phyloP scores from a whole-genome alignment of 169 alveolate species.

The Neospora caninum region DNA sequence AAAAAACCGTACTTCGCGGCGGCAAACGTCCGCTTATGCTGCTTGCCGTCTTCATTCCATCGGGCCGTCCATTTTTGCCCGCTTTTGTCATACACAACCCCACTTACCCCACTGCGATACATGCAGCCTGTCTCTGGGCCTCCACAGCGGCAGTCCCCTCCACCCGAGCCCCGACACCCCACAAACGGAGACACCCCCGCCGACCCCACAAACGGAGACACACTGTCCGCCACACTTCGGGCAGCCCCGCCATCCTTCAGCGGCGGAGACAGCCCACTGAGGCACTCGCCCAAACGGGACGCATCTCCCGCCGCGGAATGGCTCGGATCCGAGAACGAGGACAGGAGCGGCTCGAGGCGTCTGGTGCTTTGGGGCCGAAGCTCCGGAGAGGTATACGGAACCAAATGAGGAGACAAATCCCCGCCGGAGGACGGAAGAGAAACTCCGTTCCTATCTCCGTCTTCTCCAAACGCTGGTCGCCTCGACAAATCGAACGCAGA shows the following conservation, averaged over 20 bases:
- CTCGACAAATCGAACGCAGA: too few relatives aligned
- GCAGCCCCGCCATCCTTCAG: neutral
- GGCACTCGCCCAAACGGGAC: neutral
- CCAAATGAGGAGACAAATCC: too few relatives aligned
- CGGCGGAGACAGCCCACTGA: neutral
- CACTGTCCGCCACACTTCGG: neutral
- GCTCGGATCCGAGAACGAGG: too few relatives aligned
- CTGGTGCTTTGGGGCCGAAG: too few relatives aligned
- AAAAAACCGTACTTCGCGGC: conserved; percentile 49
- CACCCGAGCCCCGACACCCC: conserved; percentile 20
- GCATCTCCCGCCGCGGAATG: too few relatives aligned
- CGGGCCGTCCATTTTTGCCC: conserved; percentile 59
- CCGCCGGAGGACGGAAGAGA: too few relatives aligned
- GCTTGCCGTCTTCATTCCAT: conserved; percentile 49
- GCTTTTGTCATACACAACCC: conserved; percentile 45
- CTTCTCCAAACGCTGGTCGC: too few relatives aligned
- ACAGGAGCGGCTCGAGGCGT: too few relatives aligned
- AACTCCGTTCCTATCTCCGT: too few relatives aligned
- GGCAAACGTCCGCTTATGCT: conserved; percentile 44
- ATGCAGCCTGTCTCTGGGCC: neutral
- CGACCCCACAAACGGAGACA: neutral
- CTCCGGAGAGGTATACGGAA: too few relatives aligned
- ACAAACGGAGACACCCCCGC: neutral
- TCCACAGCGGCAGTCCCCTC: conserved; percentile 19
- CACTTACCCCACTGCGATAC: conserved; percentile 45